Percentiles rank a stretch among this genome's conserved stretches.
Evolutionary conservation across 225 moss, liverwort and hornwort genomes (phyloP).

Genomic region (Physcomitrium patens): DNA sequence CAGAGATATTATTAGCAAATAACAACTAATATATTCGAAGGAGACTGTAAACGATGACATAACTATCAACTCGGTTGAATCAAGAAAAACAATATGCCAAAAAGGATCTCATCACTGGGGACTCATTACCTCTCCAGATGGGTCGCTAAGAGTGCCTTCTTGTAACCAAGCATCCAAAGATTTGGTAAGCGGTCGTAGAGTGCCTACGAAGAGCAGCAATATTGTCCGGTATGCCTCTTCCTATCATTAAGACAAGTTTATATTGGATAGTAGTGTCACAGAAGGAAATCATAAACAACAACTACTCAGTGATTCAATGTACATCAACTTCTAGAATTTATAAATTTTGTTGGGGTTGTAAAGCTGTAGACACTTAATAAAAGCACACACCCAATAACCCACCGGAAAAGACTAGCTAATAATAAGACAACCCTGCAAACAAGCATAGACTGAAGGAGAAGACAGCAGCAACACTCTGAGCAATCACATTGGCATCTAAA

Average conservation of each 20-base stretch:
- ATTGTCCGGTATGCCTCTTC: conserved; percentile 88
- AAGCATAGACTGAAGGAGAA: conserved; percentile 1
- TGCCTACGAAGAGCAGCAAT: conserved; percentile 82
- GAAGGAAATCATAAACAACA: conserved; percentile 24
- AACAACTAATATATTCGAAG: conserved; percentile 1
- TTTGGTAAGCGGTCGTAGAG: conserved; percentile 81
- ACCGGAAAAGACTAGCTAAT: not conserved
- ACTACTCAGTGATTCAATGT: conserved; percentile 4
- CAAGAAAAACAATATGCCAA: not conserved
- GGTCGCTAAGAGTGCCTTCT: conserved; percentile 94
- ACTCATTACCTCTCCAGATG: conserved; percentile 87
- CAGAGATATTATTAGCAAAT: conserved; percentile 39
- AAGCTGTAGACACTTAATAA: not conserved
- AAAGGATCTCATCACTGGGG: not conserved
- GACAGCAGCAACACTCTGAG: conserved; percentile 20
- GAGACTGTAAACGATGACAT: conserved; percentile 17
- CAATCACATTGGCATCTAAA: conserved; percentile 6
- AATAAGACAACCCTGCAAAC: not conserved
- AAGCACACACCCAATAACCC: conserved; percentile 31
- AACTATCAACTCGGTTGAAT: not conserved
- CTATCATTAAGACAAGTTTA: conserved; percentile 39
- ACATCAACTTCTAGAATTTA: conserved; percentile 20
- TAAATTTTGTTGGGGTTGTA: conserved; percentile 12
- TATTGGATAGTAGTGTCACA: conserved; percentile 16
- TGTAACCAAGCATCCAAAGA: conserved; percentile 92